A percentile compares a stretch with the other conserved stretches of the same genome.
Conservation (phyloP, 1,139 yeast species). For the Kodamaea suecica region DNA sequence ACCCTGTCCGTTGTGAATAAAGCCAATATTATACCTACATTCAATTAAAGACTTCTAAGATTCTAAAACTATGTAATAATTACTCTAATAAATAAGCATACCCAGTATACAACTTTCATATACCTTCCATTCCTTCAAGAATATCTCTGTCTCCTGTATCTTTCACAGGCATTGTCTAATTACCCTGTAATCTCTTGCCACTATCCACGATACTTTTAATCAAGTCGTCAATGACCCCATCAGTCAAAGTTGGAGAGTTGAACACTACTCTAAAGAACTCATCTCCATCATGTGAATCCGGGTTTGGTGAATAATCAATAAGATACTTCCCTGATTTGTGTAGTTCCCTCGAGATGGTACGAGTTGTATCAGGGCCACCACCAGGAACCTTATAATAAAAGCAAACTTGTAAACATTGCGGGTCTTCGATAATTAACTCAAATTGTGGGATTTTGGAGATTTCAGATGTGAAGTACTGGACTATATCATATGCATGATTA, state of each 20-base stretch:
- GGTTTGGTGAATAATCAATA: conserved; percentile 80
- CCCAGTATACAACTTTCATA: no score
- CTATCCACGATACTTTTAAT: conserved; percentile 28
- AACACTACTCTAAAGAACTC: conserved; percentile 86
- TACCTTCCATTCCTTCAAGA: no score
- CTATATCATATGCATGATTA: conserved; percentile 69
- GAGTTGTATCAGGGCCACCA: conserved; percentile 41
- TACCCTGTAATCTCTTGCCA: conserved; percentile 17
- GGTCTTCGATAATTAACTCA: conserved; percentile 50
- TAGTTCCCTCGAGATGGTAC: conserved; percentile 57
- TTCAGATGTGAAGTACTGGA: conserved; percentile 54
- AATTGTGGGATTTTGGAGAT: conserved; percentile 41
- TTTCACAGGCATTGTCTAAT: neutral
- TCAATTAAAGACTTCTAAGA: no score
- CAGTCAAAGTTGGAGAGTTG: conserved; percentile 63
- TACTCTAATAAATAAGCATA: no score
- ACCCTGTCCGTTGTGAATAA: no score
- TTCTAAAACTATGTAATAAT: no score
- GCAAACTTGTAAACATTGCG: conserved; percentile 83
- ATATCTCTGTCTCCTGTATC: neutral
- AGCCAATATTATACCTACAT: no score
- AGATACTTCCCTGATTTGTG: conserved; percentile 64
- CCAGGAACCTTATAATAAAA: conserved; percentile 61
- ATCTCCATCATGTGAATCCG: conserved; percentile 51
- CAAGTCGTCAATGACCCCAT: conserved; percentile 37